phyloP scores from a whole-genome alignment of 2,329 filamentous ascomycete genomes.

The Paraconiothyrium sp. region DNA sequence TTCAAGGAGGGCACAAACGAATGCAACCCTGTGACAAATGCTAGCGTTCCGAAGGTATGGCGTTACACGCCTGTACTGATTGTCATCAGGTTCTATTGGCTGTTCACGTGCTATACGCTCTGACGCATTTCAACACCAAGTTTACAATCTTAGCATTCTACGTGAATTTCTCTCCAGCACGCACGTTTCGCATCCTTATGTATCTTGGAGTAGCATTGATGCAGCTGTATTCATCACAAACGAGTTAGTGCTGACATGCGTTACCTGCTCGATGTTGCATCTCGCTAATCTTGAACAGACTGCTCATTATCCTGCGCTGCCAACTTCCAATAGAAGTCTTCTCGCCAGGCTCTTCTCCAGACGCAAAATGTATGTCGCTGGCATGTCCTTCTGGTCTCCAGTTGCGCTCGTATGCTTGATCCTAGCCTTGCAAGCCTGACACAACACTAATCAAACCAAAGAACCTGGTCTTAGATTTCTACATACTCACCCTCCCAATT shows the following conservation, averaged over 20 bases:
- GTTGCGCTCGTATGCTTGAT: conserved; percentile 1
- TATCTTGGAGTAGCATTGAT: background rate
- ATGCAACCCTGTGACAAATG: background rate
- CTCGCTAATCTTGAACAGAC: background rate
- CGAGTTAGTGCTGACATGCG: conserved; percentile 1
- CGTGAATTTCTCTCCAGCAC: background rate
- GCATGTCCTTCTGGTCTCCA: conserved; percentile 1
- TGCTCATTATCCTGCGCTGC: conserved; percentile 5
- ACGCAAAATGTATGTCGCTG: conserved; percentile 4
- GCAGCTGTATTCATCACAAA: background rate
- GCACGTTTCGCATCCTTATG: background rate
- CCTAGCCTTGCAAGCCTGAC: background rate
- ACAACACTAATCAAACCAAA: background rate
- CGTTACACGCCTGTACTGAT: background rate
- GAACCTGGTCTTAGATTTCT: background rate
- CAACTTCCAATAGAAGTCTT: background rate
- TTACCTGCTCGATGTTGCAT: background rate
- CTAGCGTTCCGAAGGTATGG: conserved; percentile 1
- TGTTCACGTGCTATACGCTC: background rate
- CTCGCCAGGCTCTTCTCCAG: background rate
- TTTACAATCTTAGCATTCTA: conserved; percentile 1
- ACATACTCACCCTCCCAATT: conserved; percentile 3
- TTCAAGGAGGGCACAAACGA: background rate
- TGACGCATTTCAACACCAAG: conserved; percentile 1
- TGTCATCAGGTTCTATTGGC: background rate